These are phyloP conservation scores for Alternaria sp. DNA, from an alignment of 2,329 filamentous ascomycete genomes.

Conservation along the genomic window DNA sequence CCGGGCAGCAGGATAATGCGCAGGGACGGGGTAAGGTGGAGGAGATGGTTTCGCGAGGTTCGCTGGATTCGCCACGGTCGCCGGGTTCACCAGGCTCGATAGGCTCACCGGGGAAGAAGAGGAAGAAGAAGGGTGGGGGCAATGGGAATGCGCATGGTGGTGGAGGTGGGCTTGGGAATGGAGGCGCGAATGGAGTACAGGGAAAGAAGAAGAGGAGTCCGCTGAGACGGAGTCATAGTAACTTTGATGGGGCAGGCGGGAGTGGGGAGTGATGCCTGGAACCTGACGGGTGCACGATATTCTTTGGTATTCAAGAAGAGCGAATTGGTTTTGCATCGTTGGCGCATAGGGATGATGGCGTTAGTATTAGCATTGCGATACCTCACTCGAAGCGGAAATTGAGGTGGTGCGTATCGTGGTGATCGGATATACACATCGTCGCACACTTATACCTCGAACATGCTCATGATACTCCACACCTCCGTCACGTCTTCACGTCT, in stretches of 20 bases:
- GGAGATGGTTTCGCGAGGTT: background rate
- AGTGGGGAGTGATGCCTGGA: background rate
- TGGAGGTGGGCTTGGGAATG: background rate
- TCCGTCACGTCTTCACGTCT: background rate
- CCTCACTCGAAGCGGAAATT: background rate
- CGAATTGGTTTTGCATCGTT: background rate
- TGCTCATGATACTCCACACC: background rate
- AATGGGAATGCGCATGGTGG: background rate
- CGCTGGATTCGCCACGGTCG: background rate
- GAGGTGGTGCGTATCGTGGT: background rate
- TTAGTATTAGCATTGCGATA: background rate
- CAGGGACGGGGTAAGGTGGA: slow-evolving; percentile 5
- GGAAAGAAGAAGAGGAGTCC: slow-evolving; percentile 38
- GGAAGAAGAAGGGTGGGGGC: background rate
- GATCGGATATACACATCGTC: background rate
- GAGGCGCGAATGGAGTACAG: background rate
- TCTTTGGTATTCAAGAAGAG: background rate
- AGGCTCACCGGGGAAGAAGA: background rate
- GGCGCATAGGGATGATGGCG: background rate
- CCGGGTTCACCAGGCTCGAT: background rate
- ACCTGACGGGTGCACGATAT: background rate
- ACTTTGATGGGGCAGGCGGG: slow-evolving; percentile 19
- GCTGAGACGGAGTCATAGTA: slow-evolving; percentile 41
- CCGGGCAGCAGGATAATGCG: slow-evolving; percentile 3
- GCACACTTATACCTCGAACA: background rate